phyloP scores from a whole-genome alignment of 495 filamentous ascomycete species.

The Xylaria palmicola region DNA sequence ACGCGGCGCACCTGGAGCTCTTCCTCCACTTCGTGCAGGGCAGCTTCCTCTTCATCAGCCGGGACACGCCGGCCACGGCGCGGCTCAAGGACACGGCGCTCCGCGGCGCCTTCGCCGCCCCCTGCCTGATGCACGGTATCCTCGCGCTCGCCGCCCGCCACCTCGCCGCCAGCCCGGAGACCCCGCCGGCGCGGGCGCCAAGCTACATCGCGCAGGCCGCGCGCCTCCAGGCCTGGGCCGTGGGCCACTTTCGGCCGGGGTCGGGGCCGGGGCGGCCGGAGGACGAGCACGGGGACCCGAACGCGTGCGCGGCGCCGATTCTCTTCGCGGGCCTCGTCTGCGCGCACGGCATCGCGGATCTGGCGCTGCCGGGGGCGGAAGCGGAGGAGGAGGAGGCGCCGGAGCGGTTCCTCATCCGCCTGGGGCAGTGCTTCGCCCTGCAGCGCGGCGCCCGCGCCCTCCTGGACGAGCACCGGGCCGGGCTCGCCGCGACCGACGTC shows the following conservation, averaged over 20 bases:
- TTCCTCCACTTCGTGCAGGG: slow-evolving; percentile 19
- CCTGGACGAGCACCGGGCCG: slow-evolving; percentile 1
- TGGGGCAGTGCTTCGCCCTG: slow-evolving; percentile 10
- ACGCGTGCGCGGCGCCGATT: slow-evolving; percentile 39
- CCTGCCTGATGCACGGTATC: slow-evolving; percentile 38
- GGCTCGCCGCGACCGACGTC: background rate
- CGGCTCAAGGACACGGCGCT: slow-evolving; percentile 27
- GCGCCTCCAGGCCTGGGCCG: slow-evolving; percentile 31
- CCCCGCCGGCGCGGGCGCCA: slow-evolving; percentile 9
- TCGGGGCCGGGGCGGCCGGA: too few relatives aligned
- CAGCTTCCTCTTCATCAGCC: slow-evolving; percentile 14
- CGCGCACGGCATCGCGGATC: background rate
- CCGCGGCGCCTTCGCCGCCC: slow-evolving; percentile 20
- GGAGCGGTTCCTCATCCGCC: slow-evolving; percentile 9
- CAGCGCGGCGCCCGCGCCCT: slow-evolving; percentile 1
- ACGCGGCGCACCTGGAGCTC: slow-evolving; percentile 12
- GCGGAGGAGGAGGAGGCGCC: too few relatives aligned
- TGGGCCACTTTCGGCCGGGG: slow-evolving; percentile 34
- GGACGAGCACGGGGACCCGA: too few relatives aligned
- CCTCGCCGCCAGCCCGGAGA: slow-evolving; percentile 25
- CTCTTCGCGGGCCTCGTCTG: slow-evolving; percentile 33
- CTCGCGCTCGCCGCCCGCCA: slow-evolving; percentile 38
- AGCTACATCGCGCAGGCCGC: slow-evolving; percentile 25
- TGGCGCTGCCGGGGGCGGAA: background rate
- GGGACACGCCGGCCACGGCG: background rate